Percentiles rank a stretch among this genome's conserved stretches.
Evolutionary conservation across 495 filamentous ascomycete species (phyloP).

Genomic region (Aspergillus leporis): DNA sequence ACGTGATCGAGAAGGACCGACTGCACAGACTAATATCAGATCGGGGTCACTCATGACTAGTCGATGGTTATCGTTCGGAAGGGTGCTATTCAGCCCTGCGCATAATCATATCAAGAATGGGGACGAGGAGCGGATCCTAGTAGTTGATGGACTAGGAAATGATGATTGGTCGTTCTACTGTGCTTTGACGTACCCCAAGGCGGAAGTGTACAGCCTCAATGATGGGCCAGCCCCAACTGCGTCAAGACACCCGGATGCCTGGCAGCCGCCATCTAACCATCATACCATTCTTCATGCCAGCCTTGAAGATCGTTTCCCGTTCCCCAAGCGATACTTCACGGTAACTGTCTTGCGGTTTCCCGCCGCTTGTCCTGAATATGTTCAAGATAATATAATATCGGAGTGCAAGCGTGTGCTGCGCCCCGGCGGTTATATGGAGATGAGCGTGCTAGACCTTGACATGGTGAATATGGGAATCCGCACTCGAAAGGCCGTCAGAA

Average conservation of each 20-base stretch:
- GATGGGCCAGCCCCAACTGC: conserved; percentile 34
- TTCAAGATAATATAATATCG: conserved; percentile 77
- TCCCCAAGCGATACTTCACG: conserved; percentile 82
- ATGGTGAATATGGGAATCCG: conserved; percentile 83
- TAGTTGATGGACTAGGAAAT: conserved; percentile 88
- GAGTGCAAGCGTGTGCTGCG: conserved; percentile 91
- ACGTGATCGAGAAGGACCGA: conserved; percentile 60
- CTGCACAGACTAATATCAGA: conserved; percentile 77
- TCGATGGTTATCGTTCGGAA: conserved; percentile 91
- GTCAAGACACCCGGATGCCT: conserved; percentile 41
- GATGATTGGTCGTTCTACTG: conserved; percentile 99
- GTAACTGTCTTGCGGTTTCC: conserved; percentile 90
- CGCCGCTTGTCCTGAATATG: conserved; percentile 64
- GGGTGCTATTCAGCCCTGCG: conserved; percentile 91
- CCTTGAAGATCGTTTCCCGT: conserved; percentile 74
- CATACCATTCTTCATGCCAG: conserved; percentile 76
- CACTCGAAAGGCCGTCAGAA: conserved; percentile 72
- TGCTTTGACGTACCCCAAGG: conserved; percentile 83
- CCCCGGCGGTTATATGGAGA: conserved; percentile 85
- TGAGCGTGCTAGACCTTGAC: conserved; percentile 81
- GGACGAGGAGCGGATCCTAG: conserved; percentile 65
- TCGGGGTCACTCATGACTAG: conserved; percentile 77
- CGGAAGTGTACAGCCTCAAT: conserved; percentile 76
- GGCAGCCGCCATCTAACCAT: conserved; percentile 75
- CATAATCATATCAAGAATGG: conserved; percentile 73